Evolutionary conservation across 2,329 filamentous ascomycete genomes (phyloP).

Genomic region (Ascochyta koolunga): DNA sequence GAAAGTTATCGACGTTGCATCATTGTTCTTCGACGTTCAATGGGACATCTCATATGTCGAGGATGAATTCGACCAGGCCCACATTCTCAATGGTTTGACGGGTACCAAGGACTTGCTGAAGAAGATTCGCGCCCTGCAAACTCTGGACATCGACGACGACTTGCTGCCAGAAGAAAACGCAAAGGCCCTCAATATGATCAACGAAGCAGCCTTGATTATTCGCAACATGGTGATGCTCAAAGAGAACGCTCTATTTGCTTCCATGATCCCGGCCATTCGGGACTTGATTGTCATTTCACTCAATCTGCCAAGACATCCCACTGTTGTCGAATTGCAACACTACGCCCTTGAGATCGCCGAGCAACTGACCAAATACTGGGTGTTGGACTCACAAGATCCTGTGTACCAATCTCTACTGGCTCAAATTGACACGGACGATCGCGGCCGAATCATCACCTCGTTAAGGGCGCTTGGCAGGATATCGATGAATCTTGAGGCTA

Average conservation of each 20-base stretch:
- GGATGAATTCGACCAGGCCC: conserved; percentile 51
- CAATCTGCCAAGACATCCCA: conserved; percentile 74
- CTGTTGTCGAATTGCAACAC: conserved; percentile 83
- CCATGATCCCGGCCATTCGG: conserved; percentile 74
- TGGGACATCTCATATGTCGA: conserved; percentile 78
- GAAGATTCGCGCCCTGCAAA: conserved; percentile 67
- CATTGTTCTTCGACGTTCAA: conserved; percentile 78
- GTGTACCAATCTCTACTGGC: conserved; percentile 76
- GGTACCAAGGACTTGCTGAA: conserved; percentile 76
- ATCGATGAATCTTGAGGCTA: conserved; percentile 81
- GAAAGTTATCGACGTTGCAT: conserved; percentile 79
- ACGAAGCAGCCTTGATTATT: conserved; percentile 84
- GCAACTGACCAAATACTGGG: conserved; percentile 82
- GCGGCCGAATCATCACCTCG: conserved; percentile 79
- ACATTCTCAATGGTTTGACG: conserved; percentile 67
- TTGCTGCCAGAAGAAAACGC: conserved; percentile 74
- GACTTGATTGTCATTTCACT: conserved; percentile 85
- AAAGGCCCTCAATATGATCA: conserved; percentile 75
- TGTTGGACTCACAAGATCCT: conserved; percentile 73
- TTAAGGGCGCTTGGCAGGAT: conserved; percentile 84
- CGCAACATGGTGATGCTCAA: conserved; percentile 95
- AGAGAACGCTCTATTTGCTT: conserved; percentile 84
- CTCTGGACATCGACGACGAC: conserved; percentile 66
- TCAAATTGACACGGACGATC: conserved; percentile 65
- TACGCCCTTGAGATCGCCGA: conserved; percentile 91